Base-by-base conservation (phyloP, 108 stramenopile species). In the Parietichytrium sp. region DNA sequence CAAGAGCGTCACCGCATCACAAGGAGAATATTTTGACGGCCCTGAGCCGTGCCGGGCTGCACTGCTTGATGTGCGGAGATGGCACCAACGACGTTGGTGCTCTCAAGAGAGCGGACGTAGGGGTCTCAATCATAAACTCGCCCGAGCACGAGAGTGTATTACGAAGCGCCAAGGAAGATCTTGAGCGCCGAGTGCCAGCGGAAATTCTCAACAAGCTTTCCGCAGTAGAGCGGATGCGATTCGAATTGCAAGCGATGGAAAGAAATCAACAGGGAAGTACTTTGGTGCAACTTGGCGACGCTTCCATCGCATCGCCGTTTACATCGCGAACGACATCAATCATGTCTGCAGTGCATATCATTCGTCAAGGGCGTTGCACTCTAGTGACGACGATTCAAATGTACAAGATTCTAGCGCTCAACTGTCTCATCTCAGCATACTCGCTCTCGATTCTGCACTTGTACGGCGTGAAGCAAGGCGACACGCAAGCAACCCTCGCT, bases 61-160 rank as follows among this genome's bases (percentile, higher is more conserved):
- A 83, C 18, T 96, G 96, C 10, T 83, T 98, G n/a, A 96, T 96
- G 94, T 98, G 97, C 55, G 98, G 98, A 3, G 98, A 99, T 78
- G 98, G 98, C 7, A 96, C 95, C 26, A 98, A 98, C 85, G 98
- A 99, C 83, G 94, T 97, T 3, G 96, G 96, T 25, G 96, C 98
- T 23, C 84, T 99, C 45, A 96, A 96, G 51, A 91, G 92, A 48
- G 95, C 98, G 6, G 94, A 96, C 82, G 95, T 97, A 26, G 98
- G 98, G 16, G 94, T 99, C 53, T 94, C 95, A 16, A 93, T 99
- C 36, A 90, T 97, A 48, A 93, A 91, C 87, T 88, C 93, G 8
- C 96, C 97, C 4, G 94, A 94, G 81, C 79, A 96, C n/a, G 92
- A 94, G 55, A 88, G 93, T 25, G 92, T 91, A 33, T 80, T 94